phyloP scores from a whole-genome alignment of 1,284 basidiomycete genomes.

The Trichosporon inkin region DNA sequence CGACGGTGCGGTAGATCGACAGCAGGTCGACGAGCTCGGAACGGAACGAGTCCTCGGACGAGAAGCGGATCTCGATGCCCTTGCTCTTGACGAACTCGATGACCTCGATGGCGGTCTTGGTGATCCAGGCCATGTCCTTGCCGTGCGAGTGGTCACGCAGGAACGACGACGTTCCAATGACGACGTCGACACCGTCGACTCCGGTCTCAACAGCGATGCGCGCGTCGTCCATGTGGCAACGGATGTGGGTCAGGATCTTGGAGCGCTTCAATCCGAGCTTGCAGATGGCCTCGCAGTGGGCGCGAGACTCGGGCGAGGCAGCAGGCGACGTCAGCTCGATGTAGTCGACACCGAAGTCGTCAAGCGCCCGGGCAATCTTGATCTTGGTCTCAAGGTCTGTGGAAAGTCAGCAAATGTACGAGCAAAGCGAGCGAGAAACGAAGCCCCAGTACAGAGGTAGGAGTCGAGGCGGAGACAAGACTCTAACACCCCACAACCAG shows the following conservation, averaged over 20 bases:
- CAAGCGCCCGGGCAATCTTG: constrained; percentile 92
- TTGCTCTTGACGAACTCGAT: constrained; percentile 99
- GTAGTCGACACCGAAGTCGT: constrained; percentile 99
- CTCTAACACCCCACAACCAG: no score
- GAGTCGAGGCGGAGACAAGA: no score
- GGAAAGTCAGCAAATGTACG: neutral
- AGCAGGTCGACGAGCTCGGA: constrained; percentile 98
- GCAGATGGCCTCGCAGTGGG: constrained; percentile 98
- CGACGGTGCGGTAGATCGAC: constrained; percentile 98
- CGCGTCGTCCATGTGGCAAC: constrained; percentile 99
- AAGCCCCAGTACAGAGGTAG: no score
- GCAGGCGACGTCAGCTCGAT: constrained; percentile 98
- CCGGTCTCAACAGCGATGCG: constrained; percentile 98
- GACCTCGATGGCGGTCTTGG: constrained; percentile 91
- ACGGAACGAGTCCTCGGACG: constrained; percentile 99
- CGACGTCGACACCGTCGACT: constrained; percentile 98
- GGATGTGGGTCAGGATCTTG: constrained; percentile 93
- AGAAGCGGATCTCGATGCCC: constrained; percentile 99
- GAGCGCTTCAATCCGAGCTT: constrained; percentile 86
- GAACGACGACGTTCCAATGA: constrained; percentile 99
- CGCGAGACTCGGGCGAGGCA: constrained; percentile 91
- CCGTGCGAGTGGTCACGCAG: constrained; percentile 99
- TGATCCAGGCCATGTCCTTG: constrained; percentile 99
- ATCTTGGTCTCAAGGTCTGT: constrained; percentile 91
- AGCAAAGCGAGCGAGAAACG: neutral